Conservation (phyloP, 2,329 filamentous ascomycete genomes). For the Elsinoe fawcettii region DNA sequence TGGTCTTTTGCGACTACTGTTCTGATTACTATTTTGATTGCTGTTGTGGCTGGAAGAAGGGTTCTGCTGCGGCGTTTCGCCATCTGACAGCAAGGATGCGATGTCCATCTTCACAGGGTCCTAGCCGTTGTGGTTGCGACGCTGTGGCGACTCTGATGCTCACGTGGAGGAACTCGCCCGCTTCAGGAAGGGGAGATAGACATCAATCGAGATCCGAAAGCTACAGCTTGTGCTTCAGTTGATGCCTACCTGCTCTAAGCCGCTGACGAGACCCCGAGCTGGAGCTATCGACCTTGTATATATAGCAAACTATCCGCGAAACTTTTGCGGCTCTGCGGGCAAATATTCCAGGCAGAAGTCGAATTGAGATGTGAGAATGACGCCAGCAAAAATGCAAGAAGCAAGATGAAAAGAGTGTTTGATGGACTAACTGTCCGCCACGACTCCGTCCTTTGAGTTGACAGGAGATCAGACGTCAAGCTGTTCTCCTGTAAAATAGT, state of each 20-base stretch:
- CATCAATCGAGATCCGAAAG: neutral
- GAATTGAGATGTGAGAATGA: neutral
- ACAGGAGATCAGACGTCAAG: neutral
- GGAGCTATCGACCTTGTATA: neutral
- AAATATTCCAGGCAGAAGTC: conserved; percentile 1
- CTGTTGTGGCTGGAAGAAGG: neutral
- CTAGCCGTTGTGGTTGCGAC: neutral
- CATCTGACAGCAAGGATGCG: neutral
- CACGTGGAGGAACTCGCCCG: neutral
- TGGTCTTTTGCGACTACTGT: conserved; percentile 23
- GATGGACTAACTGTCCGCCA: neutral
- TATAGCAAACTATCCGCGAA: neutral
- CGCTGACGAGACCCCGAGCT: neutral
- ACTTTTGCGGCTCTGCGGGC: neutral
- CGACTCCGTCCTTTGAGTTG: neutral
- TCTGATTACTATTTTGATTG: conserved; percentile 20
- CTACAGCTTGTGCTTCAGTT: neutral
- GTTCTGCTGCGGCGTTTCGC: neutral
- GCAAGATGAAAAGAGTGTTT: neutral
- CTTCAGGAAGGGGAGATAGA: neutral
- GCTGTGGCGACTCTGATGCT: neutral
- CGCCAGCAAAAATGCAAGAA: neutral
- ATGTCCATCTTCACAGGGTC: neutral
- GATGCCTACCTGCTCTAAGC: neutral
- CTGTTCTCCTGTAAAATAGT: neutral